Evolutionary conservation across 2,329 filamentous ascomycete species (phyloP).

Genomic region (Fusarium pseudocircinatum): DNA sequence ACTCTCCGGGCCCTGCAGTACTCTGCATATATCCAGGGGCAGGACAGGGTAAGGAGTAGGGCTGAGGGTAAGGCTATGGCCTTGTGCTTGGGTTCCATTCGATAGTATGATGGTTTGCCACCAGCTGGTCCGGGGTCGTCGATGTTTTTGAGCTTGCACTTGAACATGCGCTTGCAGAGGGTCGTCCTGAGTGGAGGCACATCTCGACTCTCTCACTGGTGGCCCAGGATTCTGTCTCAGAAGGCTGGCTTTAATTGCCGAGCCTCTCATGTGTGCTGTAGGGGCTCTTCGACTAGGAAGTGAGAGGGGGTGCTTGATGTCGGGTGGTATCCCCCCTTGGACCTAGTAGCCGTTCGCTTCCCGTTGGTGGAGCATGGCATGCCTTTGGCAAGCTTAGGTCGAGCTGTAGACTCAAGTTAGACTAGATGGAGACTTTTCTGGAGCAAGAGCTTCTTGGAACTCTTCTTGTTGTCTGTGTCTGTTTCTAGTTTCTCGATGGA

Average conservation of each 20-base stretch:
- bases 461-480: conserved; percentile 6
- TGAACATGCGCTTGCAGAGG: conserved; percentile 35
- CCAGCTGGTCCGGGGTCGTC: conserved; percentile 42
- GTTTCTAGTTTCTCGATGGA: conserved; percentile 28
- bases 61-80: conserved; percentile 40
- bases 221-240: conserved; percentile 26
- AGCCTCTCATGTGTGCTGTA: conserved; percentile 31
- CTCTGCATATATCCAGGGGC: conserved; percentile 36
- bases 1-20: conserved; percentile 25
- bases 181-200: conserved; percentile 39
- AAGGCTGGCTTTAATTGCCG: conserved; percentile 35
- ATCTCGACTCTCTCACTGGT: conserved; percentile 30
- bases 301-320: conserved; percentile 25
- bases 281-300: conserved; percentile 15
- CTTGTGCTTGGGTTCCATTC: conserved; percentile 33
- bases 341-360: conserved; percentile 44
- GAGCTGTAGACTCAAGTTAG: conserved; percentile 5
- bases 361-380: conserved; percentile 39
- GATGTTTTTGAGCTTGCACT: conserved; percentile 36
- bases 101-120: conserved; percentile 35
- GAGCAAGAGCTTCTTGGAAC: conserved; percentile 31
- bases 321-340: conserved; percentile 28
- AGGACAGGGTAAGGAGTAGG: conserved; percentile 34
- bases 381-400: conserved; percentile 28
- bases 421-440: conserved; percentile 36